phyloP scores from a whole-genome alignment of 2,329 filamentous ascomycete genomes.

The Exophiala mesophila region DNA sequence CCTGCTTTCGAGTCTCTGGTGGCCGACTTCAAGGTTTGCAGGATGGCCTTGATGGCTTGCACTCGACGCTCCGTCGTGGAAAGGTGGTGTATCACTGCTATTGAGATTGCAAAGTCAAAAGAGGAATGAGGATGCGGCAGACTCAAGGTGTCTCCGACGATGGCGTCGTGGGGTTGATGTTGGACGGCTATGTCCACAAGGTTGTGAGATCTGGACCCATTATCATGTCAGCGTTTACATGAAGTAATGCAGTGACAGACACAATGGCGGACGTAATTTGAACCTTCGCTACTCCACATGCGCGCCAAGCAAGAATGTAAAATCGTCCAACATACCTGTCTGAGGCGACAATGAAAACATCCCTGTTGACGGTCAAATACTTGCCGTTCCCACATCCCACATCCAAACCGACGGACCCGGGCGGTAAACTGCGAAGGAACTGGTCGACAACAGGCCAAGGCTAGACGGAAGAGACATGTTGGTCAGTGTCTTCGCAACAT shows the following conservation, averaged over 20 bases:
- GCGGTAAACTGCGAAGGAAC: slow-evolving; percentile 62
- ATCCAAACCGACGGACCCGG: slow-evolving; percentile 78
- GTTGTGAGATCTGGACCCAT: slow-evolving; percentile 53
- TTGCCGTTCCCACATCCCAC: slow-evolving; percentile 97
- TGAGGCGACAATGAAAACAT: slow-evolving; percentile 75
- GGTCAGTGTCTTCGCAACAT: no score
- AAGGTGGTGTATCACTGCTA: slow-evolving; percentile 91
- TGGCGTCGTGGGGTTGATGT: slow-evolving; percentile 59
- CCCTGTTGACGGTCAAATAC: slow-evolving; percentile 74
- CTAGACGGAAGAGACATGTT: no score
- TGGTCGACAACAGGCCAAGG: slow-evolving; percentile 87
- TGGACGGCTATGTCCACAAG: slow-evolving; percentile 54
- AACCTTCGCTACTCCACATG: no score
- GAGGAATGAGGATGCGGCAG: slow-evolving; percentile 64
- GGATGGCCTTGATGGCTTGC: slow-evolving; percentile 65
- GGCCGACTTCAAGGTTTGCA: slow-evolving; percentile 56
- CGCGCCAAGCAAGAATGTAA: no score
- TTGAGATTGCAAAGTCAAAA: slow-evolving; percentile 88
- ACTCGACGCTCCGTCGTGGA: slow-evolving; percentile 70
- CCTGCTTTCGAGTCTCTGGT: slow-evolving; percentile 41
- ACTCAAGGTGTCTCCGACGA: slow-evolving; percentile 77
- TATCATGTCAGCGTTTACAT: no score
- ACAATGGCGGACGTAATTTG: no score
- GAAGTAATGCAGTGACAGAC: no score
- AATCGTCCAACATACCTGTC: slow-evolving; percentile 73